Conservation (phyloP, 306 rosid species). For the Chamaecrista fasciculata region DNA sequence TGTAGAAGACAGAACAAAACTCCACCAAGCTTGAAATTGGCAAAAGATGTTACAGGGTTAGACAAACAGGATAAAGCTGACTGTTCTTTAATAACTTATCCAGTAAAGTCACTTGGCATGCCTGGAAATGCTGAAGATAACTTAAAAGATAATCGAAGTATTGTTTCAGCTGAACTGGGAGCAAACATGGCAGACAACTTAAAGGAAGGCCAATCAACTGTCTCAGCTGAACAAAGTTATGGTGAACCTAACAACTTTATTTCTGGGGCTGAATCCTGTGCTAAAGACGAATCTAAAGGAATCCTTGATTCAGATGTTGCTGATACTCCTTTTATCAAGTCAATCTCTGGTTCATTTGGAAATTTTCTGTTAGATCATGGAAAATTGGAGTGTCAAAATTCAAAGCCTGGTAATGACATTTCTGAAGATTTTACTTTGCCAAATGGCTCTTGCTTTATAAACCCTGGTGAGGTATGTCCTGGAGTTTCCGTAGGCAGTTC, state of each 20-base stretch:
- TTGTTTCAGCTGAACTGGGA: slow-evolving; percentile 32
- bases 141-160: slow-evolving; percentile 29
- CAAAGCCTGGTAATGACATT: slow-evolving; percentile 30
- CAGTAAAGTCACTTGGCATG: slow-evolving; percentile 27
- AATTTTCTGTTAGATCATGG: slow-evolving; percentile 22
- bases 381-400: slow-evolving; percentile 21
- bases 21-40: slow-evolving; percentile 36
- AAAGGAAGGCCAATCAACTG: slow-evolving; percentile 38
- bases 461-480: slow-evolving; percentile 29
- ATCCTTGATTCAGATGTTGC: slow-evolving; percentile 14
- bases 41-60: slow-evolving; percentile 26
- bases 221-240: slow-evolving; percentile 33
- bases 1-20: slow-evolving; percentile 28
- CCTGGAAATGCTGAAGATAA: slow-evolving; percentile 30
- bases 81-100: slow-evolving; percentile 30
- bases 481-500: slow-evolving; percentile 45
- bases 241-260: slow-evolving; percentile 14
- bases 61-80: slow-evolving; percentile 35
- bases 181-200: slow-evolving; percentile 33
- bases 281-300: slow-evolving; percentile 13
- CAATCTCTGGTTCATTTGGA: slow-evolving; percentile 6
- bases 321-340: slow-evolving; percentile 21
- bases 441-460: slow-evolving; percentile 33
- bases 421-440: slow-evolving; percentile 28
- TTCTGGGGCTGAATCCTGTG: slow-evolving; percentile 31